Base-by-base conservation (phyloP, 192 early-diverging fungal genomes). In the Coemansia sp. region DNA sequence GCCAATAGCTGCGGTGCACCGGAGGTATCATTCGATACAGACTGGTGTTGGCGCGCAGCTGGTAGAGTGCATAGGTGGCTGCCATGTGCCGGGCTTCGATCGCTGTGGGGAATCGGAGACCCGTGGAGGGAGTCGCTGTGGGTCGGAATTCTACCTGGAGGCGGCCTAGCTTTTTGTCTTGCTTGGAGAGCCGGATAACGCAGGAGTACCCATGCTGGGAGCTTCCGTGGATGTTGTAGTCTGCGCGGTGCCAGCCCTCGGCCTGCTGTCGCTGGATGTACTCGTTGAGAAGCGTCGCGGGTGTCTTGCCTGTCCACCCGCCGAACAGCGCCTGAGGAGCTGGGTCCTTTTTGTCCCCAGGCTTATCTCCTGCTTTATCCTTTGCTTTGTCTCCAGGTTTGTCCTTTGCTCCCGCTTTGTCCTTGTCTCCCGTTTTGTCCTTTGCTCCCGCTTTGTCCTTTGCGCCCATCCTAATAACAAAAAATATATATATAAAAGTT, bases 221-320 rank as follows among this genome's bases (percentile, higher is more conserved):
- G 80, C 63, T 90, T 87, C 84, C 71, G 81, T 88, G 48, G 67
- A 87, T 84, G 46, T 89, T 89, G 72, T 88, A 91, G 3, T 81
- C 66, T 0, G 91, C 87, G 41, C 92, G 89, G 50, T 88, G 83
- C 94, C 93, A 94, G 21, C 77, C 86, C 17, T 79, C 72, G 66
- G 87, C 89, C 61, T 68, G 63, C 41, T 78, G 78, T 5, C 61
- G 59, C 66, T 91, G 94, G 73, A 89, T 90, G 58, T 90, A 89
- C 67, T 94, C 94, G 73, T 93, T 85, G 2, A 96, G 81, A 4
- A 94, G 74, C 3, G 87, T 86, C 3, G 89, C 84, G 0, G 94
- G 94, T 0, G 92, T 92, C 64, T 96, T 96, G 44, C 94, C 94
- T 0, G 93, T 95, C 94, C 93, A 94, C 29, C 86, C 87, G 27